These are phyloP conservation scores for Acorus gramineus DNA, from an alignment of 106 monocot genomes.

Conservation along the genomic window DNA sequence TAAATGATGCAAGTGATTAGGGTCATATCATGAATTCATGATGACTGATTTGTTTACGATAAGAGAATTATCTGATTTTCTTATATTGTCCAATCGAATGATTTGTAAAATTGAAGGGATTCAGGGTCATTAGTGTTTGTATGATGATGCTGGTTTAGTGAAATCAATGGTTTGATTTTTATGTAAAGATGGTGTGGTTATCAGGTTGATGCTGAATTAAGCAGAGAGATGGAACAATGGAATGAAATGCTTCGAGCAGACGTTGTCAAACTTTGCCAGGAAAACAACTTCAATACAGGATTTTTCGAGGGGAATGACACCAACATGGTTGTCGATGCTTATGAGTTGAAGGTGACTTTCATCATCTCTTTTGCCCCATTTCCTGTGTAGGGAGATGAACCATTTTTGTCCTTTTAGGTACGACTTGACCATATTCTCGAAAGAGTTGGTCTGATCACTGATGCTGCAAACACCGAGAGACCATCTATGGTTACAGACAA, in stretches of 20 bases:
- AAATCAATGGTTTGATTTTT: no score
- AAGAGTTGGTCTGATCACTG: constrained; percentile 67
- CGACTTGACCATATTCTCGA: constrained; percentile 94
- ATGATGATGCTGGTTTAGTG: no score
- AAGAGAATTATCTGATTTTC: no score
- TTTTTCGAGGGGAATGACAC: constrained; percentile 78
- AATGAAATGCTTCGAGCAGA: constrained; percentile 67
- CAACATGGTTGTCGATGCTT: constrained; percentile 63
- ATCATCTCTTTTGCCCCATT: background rate
- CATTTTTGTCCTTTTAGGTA: constrained; percentile 34
- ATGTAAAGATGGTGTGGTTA: no score
- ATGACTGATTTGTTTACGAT: no score
- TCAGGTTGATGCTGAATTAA: constrained; percentile 53
- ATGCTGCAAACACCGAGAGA: constrained; percentile 78
- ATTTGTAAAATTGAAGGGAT: no score
- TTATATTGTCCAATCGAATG: no score
- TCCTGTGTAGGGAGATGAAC: background rate
- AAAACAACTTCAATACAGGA: constrained; percentile 85
- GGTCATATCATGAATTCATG: no score
- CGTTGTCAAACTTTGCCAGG: constrained; percentile 67
- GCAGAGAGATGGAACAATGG: constrained; percentile 85
- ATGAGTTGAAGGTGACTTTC: constrained; percentile 81
- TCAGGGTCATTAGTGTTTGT: no score
- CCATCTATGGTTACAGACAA: constrained; percentile 58
- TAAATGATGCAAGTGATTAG: no score